Evolutionary conservation across 2,329 filamentous ascomycete species (phyloP), one percentile per base, ranked within the genome.

Genomic region (Trichoderma sp.): DNA sequence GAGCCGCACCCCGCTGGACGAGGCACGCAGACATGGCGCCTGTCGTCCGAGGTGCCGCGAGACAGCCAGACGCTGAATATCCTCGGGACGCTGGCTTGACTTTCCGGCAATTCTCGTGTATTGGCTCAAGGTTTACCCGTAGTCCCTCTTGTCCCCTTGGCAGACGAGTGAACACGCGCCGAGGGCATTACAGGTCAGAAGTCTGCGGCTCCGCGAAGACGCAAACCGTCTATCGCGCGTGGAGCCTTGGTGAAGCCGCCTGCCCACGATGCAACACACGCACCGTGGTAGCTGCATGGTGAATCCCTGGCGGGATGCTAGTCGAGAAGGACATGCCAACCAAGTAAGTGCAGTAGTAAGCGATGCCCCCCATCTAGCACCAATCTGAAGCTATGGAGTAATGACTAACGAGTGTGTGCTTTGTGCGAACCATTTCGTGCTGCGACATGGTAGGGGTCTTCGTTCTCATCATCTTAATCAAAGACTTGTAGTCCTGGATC

Each of bases 31-130:
- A 50, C 34, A 39, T 14, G 34, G 19, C 39, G 56, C 63, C 63
- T 51, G 63, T 65, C 63, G 63, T 41, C 63, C 63, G 63, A 64
- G 21, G 26, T 19, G 45, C 57, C 59, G 19, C 28, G 59, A 44
- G 50, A 52, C 24, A 43, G 6, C 17, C 30, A 21, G 19, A 39
- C 24, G 21, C 51, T 61, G 12, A 14, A 39, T 5, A 54, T 43
- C 59, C 59, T 62, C 59, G 59, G 59, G 39, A 54, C 9, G 30
- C 43, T 45, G 19, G 30, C 34, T 54, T 10, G 6, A 4, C 45
- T 50, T 50, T 17, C 45, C 30, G 44, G 1, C 4, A 19, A 19
- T 21, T 39, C 57, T 34, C 57, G 44, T 26, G 50, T 24, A 34
- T 2, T 7, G 7, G 28, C 50, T 34, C 26, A 34, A 34, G 51